Conservation (phyloP, 169 alveolate genomes). For the Plasmodium gaboni region DNA sequence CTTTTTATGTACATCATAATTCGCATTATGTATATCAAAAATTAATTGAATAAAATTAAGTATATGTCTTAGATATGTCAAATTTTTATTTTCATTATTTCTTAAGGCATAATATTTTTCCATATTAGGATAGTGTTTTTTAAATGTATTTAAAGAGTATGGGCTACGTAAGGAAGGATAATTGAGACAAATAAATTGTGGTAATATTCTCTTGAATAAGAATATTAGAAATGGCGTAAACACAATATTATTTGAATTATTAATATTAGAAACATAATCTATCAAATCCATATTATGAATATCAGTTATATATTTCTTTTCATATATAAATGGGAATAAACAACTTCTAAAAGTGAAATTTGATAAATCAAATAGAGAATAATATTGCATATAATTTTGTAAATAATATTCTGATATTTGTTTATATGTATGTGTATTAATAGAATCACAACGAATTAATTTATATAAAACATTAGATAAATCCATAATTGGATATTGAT, state of each 20-base stretch:
- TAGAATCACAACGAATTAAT: conserved; percentile 13
- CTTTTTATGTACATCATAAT: conserved; percentile 60
- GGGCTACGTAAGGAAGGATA: conserved; percentile 47
- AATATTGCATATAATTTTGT: conserved; percentile 55
- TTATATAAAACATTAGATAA: conserved; percentile 3
- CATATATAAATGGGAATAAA: conserved; percentile 48
- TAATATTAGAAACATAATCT: conserved; percentile 7
- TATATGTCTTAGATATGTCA: conserved; percentile 55
- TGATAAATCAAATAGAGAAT: conserved; percentile 54
- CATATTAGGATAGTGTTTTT: conserved; percentile 20
- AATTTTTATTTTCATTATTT: conserved; percentile 36
- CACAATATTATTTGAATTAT: conserved; percentile 17
- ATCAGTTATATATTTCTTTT: conserved; percentile 1
- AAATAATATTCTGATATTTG: conserved; percentile 73
- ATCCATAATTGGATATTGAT: not conserved
- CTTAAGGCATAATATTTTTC: conserved; percentile 25
- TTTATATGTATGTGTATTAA: conserved; percentile 34
- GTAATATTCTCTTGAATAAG: conserved; percentile 63
- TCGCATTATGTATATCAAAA: conserved; percentile 54
- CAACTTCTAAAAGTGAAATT: conserved; percentile 67
- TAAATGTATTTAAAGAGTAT: conserved; percentile 13
- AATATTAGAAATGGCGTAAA: conserved; percentile 69
- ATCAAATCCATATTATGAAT: conserved; percentile 5
- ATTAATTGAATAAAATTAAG: conserved; percentile 52
- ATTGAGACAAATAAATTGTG: conserved; percentile 71